Conservation (phyloP, 176 grass and related monocot genomes). For the Chrysopogon serrulatus region DNA sequence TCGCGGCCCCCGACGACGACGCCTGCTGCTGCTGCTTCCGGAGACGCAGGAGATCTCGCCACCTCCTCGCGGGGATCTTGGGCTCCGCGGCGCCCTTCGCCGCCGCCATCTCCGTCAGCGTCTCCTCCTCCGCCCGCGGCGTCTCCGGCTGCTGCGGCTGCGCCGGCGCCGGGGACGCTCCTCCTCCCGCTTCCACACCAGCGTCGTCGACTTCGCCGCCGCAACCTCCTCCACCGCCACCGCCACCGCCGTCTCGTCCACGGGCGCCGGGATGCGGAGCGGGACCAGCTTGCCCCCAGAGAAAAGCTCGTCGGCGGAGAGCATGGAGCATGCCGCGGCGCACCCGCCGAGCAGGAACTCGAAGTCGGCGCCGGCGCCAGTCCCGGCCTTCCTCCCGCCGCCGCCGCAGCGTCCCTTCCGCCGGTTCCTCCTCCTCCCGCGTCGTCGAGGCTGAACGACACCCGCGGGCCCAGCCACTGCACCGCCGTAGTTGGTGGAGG, state of each 20-base stretch:
- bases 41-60: slow-evolving; percentile 89
- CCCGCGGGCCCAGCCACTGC: slow-evolving; percentile 68
- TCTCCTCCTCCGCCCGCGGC: neutral
- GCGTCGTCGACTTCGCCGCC: neutral
- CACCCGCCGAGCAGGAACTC: slow-evolving; percentile 71
- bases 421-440: neutral
- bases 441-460: slow-evolving; percentile 84
- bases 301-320: slow-evolving; percentile 91
- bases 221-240: neutral
- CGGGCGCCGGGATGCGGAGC: slow-evolving; percentile 36
- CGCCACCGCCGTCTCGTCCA: neutral
- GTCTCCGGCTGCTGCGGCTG: slow-evolving; percentile 14
- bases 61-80: slow-evolving; percentile 59
- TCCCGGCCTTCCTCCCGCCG: slow-evolving; percentile 11
- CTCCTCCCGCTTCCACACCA: neutral
- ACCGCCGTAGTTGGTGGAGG: neutral
- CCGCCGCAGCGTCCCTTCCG: neutral
- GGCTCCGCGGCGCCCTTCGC: neutral
- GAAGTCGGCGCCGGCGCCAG: slow-evolving; percentile 44
- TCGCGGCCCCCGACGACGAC: neutral
- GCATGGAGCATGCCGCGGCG: slow-evolving; percentile 52
- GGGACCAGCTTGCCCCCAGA: slow-evolving; percentile 84
- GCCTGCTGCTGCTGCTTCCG: slow-evolving; percentile 48
- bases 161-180: neutral
- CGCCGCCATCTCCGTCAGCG: rapidly evolving